Base-by-base conservation (phyloP, 148 eudicot species). In the Rhododendron kiyosumense region DNA sequence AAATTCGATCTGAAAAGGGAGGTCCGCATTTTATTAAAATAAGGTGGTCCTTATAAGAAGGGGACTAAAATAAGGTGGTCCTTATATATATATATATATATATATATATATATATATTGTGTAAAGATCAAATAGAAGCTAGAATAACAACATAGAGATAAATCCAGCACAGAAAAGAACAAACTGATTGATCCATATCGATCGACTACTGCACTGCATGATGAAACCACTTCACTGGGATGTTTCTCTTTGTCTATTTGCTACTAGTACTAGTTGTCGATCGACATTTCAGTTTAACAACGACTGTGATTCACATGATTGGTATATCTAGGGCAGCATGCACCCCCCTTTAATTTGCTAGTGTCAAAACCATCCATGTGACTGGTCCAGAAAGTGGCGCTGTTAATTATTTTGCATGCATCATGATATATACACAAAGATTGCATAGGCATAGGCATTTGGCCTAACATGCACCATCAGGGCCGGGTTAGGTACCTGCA, bases 301-400 rank as follows among this genome's bases (percentile, higher is more conserved):
- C 63, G 38, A 36, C 61, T 79, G 18, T 49, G 82, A 79, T 79
- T 26, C 36, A 26, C 82, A 49, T 28, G 82, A 41, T 41, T 7
- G 45, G 45, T 41, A 41, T 41, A 49, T 79, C 61, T 13, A 14
- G 61, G 81, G 82, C 82, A 12, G 22, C 59, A 79, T 54, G 45
- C 45, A 41, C 45, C 82, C 49, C 8, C 48, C 36, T 41, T 41
- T 6, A 41, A 41, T 49, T 17, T 49, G 80, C 20, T 48, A 79
- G 61, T 46, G 49, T 26, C 81, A 24, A 45, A 78, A 78, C 81
- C 34, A 78, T 1, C 81, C 81, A 78, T 46, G 81, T 45, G 81
- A 46, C 49, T 10, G 54, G 54, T 26, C 5, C 57, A 24, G 54
- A 43, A 78, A 22, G 17, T 43, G 45, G 12, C 22, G 46, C 7